Evolutionary conservation across 2,329 filamentous ascomycete species (phyloP), one percentile per base, ranked within the genome.

Genomic region (Cytospora mali): DNA sequence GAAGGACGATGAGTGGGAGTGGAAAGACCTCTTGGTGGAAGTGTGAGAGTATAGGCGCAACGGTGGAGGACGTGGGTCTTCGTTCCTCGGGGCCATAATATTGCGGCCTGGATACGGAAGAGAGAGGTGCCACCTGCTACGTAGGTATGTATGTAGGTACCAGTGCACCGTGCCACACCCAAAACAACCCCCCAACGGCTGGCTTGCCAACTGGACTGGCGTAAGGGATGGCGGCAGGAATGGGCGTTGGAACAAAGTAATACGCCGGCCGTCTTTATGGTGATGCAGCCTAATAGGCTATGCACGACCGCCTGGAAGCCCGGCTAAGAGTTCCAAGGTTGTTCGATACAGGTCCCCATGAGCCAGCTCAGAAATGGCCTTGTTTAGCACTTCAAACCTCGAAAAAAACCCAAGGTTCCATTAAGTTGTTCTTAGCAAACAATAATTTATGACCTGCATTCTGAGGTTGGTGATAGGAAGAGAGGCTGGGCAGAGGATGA

Each of bases 1-100:
- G 67, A 88, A 88, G 27, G 84, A 84, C 13, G 87, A 88, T 6
- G 86, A 84, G 70, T 84, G 82, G 39, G 86, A 89, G 67, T 75
- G 79, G 66, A 82, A 78, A 3, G 85, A 88, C 52, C 75, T 77
- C 73, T 85, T 87, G 64, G 84, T 87, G 64, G 84, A 84, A 27
- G 76, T 73, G 70, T 78, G 74, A 49, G 81, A 84, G 70, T 79
- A 79, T 65, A 80, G 78, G 68, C 79, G 75, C 74, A 78, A 72
- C 68, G 75, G 71, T 71, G 81, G 72, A 73, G 80, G 73, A 64
- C 72, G 68, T 71, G 68, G 67, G 69, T 72, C 71, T 55, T 76
- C 72, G 61, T 73, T 73, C 67, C 71, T 71, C 64, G 75, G 75
- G 66, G 73, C 72, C 75, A 77, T 76, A 65, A 59, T 53, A 53